A percentile compares a stretch with the other conserved stretches of the same genome.
phyloP scores from a whole-genome alignment of 345 rosid species.

The Acer campestre region DNA sequence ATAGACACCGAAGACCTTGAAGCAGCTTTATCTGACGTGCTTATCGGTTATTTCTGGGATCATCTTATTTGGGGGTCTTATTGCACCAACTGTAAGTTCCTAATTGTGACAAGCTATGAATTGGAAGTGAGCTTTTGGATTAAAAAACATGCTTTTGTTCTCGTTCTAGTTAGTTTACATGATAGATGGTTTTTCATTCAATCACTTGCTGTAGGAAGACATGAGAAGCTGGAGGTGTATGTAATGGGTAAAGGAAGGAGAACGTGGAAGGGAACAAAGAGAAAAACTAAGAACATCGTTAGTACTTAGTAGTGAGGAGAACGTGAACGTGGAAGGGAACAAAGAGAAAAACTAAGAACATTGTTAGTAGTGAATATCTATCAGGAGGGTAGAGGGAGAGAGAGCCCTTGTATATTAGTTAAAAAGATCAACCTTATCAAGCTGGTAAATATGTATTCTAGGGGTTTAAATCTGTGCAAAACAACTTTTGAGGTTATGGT shows the following conservation, averaged over 20 bases:
- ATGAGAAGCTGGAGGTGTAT: not conserved
- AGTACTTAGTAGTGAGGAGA: too few species aligned
- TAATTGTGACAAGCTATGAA: not conserved
- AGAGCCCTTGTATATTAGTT: not conserved
- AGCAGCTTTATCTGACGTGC: conserved; percentile 82
- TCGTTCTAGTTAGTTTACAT: not conserved
- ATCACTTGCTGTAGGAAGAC: not conserved
- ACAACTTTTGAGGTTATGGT: not conserved
- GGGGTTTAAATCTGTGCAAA: not conserved
- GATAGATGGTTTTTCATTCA: not conserved
- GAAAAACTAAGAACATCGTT: not conserved
- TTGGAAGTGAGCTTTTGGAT: too few species aligned
- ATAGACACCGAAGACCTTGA: conserved; percentile 83
- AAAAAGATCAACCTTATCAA: not conserved
- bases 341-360: not conserved
- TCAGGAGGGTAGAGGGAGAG: not conserved
- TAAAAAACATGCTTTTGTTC: not conserved
- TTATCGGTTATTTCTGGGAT: conserved; percentile 68
- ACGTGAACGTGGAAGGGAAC: not conserved
- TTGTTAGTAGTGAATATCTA: not conserved
- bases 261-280: not conserved
- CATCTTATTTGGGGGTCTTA: conserved; percentile 84
- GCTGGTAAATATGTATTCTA: not conserved
- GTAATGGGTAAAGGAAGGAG: not conserved
- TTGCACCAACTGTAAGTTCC: conserved; percentile 83